Base-by-base conservation (phyloP, 306 rosid genomes). In the Argentina anserina region DNA sequence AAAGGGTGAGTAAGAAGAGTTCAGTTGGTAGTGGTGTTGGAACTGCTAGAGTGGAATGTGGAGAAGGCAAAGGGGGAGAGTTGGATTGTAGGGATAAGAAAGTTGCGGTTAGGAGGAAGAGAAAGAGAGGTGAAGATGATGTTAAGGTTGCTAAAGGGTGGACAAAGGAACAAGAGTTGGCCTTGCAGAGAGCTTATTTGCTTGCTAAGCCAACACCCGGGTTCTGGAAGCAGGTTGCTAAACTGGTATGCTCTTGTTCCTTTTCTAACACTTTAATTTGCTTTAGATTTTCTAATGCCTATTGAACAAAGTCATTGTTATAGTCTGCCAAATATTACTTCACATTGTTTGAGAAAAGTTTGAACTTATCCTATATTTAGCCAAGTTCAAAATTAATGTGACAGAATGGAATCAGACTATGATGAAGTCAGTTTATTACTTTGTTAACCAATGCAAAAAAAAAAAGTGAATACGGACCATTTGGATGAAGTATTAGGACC, bases 201-300 rank as follows among this genome's bases (percentile, higher is more conserved):
- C 66, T 78, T 45, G 85, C 87, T 31, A 91, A 82, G 78, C 98
- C 97, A 5, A 87, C 91, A 10, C 96, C 98, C 17, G 76, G 82
- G 70, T 93, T 93, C 86, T 93, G 98, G 98, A 93, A 90, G 89
- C 88, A 86, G 58, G 97, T 93, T 70, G 81, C 96, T 6, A 85
- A 82, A 67, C 71, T 86, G 97, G 98, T 93, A 89, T 50, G 37
- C 64, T 74, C 9, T 39, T 70, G 20, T 28, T 62, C 56, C 37
- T 62, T 67, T 68, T 11, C 71, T 71, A 15, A 9, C 37, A 41
- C 61, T 15, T 3, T 9, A 25, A 39, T 33, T 18, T 39, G 9
- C 31, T 34, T 52, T 9, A 2, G 36, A 36, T 50, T 34, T 26
- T 50, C 15, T 33, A 49, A 5, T 49, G 53, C 40, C 17, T 29